Evolutionary conservation across 345 rosid species (phyloP).

Genomic region (Sisymbrium irio): DNA sequence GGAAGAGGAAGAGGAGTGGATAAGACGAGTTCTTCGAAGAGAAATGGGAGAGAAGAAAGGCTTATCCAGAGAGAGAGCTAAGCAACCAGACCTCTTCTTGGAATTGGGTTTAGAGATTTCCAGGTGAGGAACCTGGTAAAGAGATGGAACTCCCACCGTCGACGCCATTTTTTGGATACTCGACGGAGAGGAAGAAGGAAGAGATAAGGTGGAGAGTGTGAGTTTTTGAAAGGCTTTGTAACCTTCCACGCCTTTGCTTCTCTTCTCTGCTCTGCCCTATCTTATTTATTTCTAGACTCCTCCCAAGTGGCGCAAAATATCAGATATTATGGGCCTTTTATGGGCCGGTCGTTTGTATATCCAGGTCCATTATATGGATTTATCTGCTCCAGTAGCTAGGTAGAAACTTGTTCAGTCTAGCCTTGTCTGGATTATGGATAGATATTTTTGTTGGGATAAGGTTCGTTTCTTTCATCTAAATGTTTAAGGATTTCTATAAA

Average conservation of each 20-base stretch:
- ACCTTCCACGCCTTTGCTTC: conserved; percentile 38
- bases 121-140: conserved; percentile 44
- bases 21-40: conserved; percentile 25
- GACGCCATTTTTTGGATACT: conserved; percentile 43
- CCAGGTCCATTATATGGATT: neutral
- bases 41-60: conserved; percentile 32
- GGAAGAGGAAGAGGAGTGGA: conserved; percentile 29
- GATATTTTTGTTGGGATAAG: neutral
- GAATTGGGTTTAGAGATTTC: conserved; percentile 37
- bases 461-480: too few species aligned
- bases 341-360: neutral
- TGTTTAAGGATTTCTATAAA: too few species aligned
- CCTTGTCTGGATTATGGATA: neutral
- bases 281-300: conserved; percentile 8
- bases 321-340: neutral
- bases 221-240: conserved; percentile 33
- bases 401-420: neutral
- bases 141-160: conserved; percentile 41
- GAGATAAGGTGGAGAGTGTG: conserved; percentile 25
- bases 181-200: conserved; percentile 8
- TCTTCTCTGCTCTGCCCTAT: conserved; percentile 35
- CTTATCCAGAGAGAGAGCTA: conserved; percentile 25
- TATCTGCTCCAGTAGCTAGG: neutral
- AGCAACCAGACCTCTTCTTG: conserved; percentile 26
- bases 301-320: conserved; percentile 26